phyloP scores from a whole-genome alignment of 192 early-diverging fungal genomes.

The Backusella tuberculispora region DNA sequence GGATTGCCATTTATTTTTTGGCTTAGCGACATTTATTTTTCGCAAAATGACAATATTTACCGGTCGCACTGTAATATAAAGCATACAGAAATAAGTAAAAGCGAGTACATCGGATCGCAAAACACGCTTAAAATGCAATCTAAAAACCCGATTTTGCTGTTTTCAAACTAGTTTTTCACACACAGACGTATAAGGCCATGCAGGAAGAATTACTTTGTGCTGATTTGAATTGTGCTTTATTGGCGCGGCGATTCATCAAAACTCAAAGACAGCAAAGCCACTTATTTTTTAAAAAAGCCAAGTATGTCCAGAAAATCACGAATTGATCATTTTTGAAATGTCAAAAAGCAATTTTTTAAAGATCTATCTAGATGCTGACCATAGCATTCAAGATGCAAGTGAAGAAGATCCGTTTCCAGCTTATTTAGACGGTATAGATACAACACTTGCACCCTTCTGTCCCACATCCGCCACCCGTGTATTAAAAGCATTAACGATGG shows the following conservation, averaged over 20 bases:
- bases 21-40: too few species aligned
- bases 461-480: conserved; percentile 60
- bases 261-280: background rate
- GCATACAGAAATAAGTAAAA: too few species aligned
- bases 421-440: conserved; percentile 58
- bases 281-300: background rate
- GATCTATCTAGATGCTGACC: conserved; percentile 25
- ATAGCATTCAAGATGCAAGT: conserved; percentile 21
- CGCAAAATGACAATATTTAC: too few species aligned
- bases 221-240: background rate
- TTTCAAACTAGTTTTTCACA: too few species aligned
- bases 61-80: too few species aligned
- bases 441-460: conserved; percentile 57
- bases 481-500: conserved; percentile 50
- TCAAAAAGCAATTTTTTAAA: conserved; percentile 22
- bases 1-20: too few species aligned
- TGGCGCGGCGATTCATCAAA: background rate
- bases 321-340: background rate
- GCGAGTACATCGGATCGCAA: too few species aligned
- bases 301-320: too few species aligned
- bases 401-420: conserved; percentile 49
- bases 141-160: too few species aligned
- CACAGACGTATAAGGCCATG: too few species aligned
- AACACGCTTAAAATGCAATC: too few species aligned
- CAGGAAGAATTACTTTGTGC: too few species aligned